phyloP scores from a whole-genome alignment of 176 grass and related monocot genomes.

The Triticum timopheevii region DNA sequence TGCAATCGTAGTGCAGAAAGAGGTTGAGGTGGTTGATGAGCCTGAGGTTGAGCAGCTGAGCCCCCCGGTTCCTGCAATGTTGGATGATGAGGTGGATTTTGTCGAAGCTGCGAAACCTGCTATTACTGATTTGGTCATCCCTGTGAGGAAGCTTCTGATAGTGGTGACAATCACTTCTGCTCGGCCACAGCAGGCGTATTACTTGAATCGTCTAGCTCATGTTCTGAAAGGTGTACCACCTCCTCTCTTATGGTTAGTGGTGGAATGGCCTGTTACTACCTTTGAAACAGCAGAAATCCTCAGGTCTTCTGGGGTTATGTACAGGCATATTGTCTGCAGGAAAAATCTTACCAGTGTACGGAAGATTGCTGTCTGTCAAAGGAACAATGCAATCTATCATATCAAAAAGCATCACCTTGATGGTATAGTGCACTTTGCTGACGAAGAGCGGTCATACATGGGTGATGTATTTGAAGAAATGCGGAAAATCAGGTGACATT shows the following conservation, averaged over 20 bases:
- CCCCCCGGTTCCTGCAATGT: conserved; percentile 49
- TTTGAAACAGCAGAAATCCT: conserved; percentile 70
- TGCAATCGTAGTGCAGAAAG: conserved; percentile 55
- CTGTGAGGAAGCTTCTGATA: conserved; percentile 74
- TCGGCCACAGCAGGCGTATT: conserved; percentile 81
- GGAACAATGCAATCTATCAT: conserved; percentile 86
- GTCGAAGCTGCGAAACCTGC: conserved; percentile 16
- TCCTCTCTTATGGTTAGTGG: conserved; percentile 91
- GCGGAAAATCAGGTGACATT: conserved; percentile 73
- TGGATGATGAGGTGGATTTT: conserved; percentile 58
- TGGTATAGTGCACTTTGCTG: conserved; percentile 92
- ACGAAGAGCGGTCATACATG: conserved; percentile 79
- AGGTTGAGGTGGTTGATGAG: conserved; percentile 41
- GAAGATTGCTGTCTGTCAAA: conserved; percentile 71
- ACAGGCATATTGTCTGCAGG: conserved; percentile 84
- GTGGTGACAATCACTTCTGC: conserved; percentile 81
- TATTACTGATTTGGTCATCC: conserved; percentile 29
- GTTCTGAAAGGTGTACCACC: conserved; percentile 62
- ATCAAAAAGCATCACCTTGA: conserved; percentile 93
- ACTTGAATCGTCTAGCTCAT: conserved; percentile 86
- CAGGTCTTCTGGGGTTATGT: conserved; percentile 89
- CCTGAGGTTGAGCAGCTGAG: conserved; percentile 26
- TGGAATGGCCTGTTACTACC: conserved; percentile 70
- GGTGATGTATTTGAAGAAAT: conserved; percentile 87
- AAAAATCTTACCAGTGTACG: conserved; percentile 65